Evolutionary conservation across 768 basidiomycete species (phyloP), one percentile per base, ranked within the genome.

Genomic region (Mycena olivaceomarginata): DNA sequence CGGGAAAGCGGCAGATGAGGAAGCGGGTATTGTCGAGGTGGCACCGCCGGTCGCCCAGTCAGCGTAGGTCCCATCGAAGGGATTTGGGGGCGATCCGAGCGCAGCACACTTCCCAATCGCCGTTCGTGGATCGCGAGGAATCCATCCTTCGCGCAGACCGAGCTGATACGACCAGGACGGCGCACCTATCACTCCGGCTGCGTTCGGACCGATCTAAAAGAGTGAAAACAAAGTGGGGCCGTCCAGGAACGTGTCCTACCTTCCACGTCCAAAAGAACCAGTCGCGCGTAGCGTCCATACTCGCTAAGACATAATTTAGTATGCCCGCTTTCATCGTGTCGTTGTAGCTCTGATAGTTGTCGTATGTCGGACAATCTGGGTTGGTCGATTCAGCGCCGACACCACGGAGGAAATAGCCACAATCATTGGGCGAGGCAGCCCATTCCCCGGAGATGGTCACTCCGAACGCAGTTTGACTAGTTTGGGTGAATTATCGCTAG

Each of bases 401-500:
- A 12, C 84, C 84, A 2, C 72, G 76, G 37, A 87, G 70, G 72
- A 83, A 85, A 16, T 86, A 78, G 11, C 83, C 94, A 80, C 95
- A 95, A 68, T 91, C 88, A 81, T 94, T 95, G 80, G 88, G 89
- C 12, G 92, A 93, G 2, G 89, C 89, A 68, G 94, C 92, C 84
- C 94, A 97, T 84, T 98, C 97, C 57, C 95, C 97, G 0, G 92
- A 92, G 37, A 94, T 82, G 16, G 92, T 92, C 53, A 97, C 85
- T 12, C 97, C 97, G 80, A 96, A 95, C 45, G 79, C 76, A 64
- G 79, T 74, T 79, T 88, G 82, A 77, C 89, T 90, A 41, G 45
- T 39, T 25, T 59, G n/a, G 25, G 31, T 31, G 11, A 41, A 8
- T 60, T 40, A 12, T 2, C 40, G 56, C 79, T 71, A 46, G 74